Evolutionary conservation across 1,139 yeast genomes (phyloP).

Genomic region (Magnusiomyces suaveolens): DNA sequence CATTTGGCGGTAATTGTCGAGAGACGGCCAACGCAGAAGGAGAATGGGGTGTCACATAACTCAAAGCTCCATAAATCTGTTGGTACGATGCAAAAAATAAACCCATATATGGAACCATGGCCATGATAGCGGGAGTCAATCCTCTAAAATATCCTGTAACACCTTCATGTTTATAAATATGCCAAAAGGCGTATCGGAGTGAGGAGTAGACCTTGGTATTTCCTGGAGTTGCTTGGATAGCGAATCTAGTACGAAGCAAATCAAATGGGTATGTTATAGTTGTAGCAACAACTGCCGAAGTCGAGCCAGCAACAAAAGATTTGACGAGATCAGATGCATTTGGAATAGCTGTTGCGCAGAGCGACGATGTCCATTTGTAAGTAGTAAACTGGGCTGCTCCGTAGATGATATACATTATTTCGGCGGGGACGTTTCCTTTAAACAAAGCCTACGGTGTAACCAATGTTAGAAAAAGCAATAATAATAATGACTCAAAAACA

Average conservation of each 20-base stretch:
- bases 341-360: constrained; percentile 28
- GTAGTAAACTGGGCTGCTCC: constrained; percentile 80
- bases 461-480: not conserved
- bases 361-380: constrained; percentile 46
- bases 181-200: constrained; percentile 36
- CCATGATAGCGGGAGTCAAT: constrained; percentile 48
- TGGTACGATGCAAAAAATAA: constrained; percentile 63
- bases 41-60: constrained; percentile 10
- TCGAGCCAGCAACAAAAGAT: constrained; percentile 58
- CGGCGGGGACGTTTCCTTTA: constrained; percentile 96
- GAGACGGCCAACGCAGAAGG: constrained; percentile 4
- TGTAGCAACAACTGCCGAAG: constrained; percentile 71
- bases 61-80: constrained; percentile 13
- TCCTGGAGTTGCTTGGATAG: constrained; percentile 33
- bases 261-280: constrained; percentile 78
- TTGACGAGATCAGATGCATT: constrained; percentile 37
- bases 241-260: constrained; percentile 71
- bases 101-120: constrained; percentile 60
- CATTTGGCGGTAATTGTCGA: too few species aligned
- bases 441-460: constrained; percentile 44
- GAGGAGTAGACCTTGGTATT: constrained; percentile 45
- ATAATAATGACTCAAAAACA: not conserved
- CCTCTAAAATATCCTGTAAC: constrained; percentile 54
- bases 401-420: constrained; percentile 68
- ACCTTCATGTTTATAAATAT: constrained; percentile 45